Base-by-base conservation (phyloP, 306 rosid species). In the Cucumis melo region DNA sequence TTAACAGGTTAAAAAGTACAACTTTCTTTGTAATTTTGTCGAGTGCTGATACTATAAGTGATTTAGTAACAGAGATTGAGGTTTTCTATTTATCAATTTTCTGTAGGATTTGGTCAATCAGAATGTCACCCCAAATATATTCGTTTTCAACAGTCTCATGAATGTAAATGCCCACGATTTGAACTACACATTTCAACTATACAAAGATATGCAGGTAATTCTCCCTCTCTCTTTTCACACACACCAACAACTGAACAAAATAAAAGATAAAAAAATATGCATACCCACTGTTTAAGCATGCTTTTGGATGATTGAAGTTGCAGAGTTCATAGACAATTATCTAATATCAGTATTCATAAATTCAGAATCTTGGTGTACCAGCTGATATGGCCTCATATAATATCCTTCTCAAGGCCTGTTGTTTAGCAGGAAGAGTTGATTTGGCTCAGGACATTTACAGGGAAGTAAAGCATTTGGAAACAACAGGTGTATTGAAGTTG, bases 61-160 rank as follows among this genome's bases (percentile, higher is more conserved):
- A 24, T 41, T 8, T 42, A 44, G 19, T 8, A 44, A 23, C 55
- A 3, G 58, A 61, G 71, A 50, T 23, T 84, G 24, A 56, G 32
- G 67, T 56, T 77, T 82, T 83, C 82, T 61, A 62, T 65, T 62
- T 67, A n/a, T 54, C 58, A 58, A 76, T 80, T 74, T 80, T 79
- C 78, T 77, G 85, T 92, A 93, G 98, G 98, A 93, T 64, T 80
- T 91, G 87, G 88, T 84, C 63, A 87, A 63, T 78, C 90, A 91
- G 88, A 88, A 91, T 83, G 86, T 91, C 77, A 85, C 84, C 82
- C 97, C 98, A 10, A 93, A 93, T 83, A 86, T 87, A 51, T 93
- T 88, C 48, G 94, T 93, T 54, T 86, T 90, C 87, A 93, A 93
- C 92, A 91, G 98, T 86, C 92, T 93, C 81, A 93, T 93, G 98